Evolutionary conservation across 2,329 filamentous ascomycete genomes (phyloP), one percentile per base, ranked within the genome.

Genomic region (Neocucurbitaria cava): DNA sequence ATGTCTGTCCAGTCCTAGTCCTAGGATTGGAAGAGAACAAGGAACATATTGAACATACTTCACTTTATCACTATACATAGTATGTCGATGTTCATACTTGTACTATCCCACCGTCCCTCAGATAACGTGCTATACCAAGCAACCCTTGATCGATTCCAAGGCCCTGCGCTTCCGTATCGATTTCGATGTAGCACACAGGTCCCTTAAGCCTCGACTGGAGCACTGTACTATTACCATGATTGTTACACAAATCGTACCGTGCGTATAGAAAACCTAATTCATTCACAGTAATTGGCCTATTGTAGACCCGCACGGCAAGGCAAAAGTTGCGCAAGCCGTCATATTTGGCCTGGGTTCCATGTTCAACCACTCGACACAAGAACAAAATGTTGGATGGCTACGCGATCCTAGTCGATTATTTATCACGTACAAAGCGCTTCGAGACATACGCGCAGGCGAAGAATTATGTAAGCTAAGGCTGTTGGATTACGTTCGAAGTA

Each of bases 11-110:
- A 3, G 82, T 84, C 5, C 67, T 86, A 5, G 68, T 85, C 2
- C 69, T 86, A 15, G 76, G 77, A 24, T 62, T 76, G 0, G 62
- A 72, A 39, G 82, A 85, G 59, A 84, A 82, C 58, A 72, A 76
- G 49, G 59, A 76, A 11, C 76, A 85, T 62, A 77, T 85, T 51
- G 74, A 76, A 47, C 77, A 83, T 26, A 85, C 83, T 0, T 73
- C 75, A 1, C 67, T 86, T 3, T 81, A 80, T 64, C 80, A 85
- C 64, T 86, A 86, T 61, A 85, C 82, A 26, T 85, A 85, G 81
- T 83, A 74, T 54, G 76, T 36, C 20, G 20, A 8, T 40, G 2
- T 30, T 28, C n/a, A 5, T 17, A 13, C 5, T 40, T 15, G 13
- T 28, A 6, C 38, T n/a, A n/a, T 24, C 11, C n/a, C 4, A 15